These are phyloP conservation scores for Aspergillus campestris DNA, from an alignment of 495 filamentous ascomycete genomes.

Conservation along the genomic window DNA sequence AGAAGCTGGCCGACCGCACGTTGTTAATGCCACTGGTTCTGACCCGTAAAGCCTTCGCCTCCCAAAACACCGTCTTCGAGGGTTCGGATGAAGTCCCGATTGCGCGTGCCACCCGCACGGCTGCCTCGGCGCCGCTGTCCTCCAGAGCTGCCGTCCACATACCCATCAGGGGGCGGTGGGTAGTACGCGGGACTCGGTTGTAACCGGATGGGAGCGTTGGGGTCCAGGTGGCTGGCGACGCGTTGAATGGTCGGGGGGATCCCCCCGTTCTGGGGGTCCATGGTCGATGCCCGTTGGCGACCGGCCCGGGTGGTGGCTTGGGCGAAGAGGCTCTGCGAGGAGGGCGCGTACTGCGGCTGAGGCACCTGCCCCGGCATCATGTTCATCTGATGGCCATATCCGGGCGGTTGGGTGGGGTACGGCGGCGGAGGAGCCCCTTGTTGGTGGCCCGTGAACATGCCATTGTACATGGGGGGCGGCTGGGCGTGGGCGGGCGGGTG, in stretches of 20 bases:
- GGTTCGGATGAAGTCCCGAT: constrained; percentile 85
- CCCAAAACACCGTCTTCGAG: constrained; percentile 81
- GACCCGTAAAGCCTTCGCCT: constrained; percentile 71
- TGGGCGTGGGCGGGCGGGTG: constrained; percentile 40
- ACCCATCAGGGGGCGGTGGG: constrained; percentile 85
- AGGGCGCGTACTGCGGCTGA: constrained; percentile 55
- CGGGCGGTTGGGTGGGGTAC: constrained; percentile 62
- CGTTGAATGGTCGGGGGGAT: constrained; percentile 89
- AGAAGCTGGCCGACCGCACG: background rate
- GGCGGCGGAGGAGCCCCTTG: constrained; percentile 79
- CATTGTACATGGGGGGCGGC: constrained; percentile 66
- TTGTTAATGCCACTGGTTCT: constrained; percentile 54
- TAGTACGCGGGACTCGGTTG: constrained; percentile 98
- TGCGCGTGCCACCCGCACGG: constrained; percentile 56
- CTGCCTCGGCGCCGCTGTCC: constrained; percentile 71
- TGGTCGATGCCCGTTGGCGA: constrained; percentile 86
- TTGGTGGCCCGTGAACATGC: constrained; percentile 67
- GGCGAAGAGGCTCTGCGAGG: constrained; percentile 70
- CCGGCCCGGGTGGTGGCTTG: constrained; percentile 77
- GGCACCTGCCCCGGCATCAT: constrained; percentile 65
- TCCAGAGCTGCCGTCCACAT: constrained; percentile 51
- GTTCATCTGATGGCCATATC: constrained; percentile 66
- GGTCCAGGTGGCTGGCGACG: constrained; percentile 95
- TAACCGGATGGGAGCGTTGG: constrained; percentile 83
- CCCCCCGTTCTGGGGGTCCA: constrained; percentile 86